These are phyloP conservation scores for Fusarium tuaranense DNA, from an alignment of 2,329 filamentous ascomycete species.

Conservation along the genomic window DNA sequence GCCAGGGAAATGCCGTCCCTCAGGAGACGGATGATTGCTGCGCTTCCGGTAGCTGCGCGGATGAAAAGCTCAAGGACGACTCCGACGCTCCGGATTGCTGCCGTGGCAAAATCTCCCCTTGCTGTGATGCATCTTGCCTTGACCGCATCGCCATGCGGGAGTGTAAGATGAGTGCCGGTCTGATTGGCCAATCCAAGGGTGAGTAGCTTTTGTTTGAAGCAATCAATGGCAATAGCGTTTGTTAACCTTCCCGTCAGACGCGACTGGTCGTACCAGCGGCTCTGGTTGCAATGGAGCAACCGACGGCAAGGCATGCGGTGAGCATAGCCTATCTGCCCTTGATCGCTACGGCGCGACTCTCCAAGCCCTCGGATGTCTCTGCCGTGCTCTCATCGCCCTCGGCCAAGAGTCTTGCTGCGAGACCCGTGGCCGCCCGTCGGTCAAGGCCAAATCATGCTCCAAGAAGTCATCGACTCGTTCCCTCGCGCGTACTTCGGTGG, in stretches of 20 bases:
- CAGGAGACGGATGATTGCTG: neutral
- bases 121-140: constrained; percentile 57
- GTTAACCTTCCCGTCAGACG: neutral
- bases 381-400: constrained; percentile 62
- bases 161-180: constrained; percentile 43
- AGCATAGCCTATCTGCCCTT: constrained; percentile 51
- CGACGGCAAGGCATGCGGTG: constrained; percentile 50
- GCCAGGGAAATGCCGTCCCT: neutral
- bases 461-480: constrained; percentile 35
- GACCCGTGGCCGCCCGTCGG: constrained; percentile 40
- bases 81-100: constrained; percentile 52
- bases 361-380: constrained; percentile 64
- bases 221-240: neutral
- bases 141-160: constrained; percentile 58
- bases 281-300: constrained; percentile 22
- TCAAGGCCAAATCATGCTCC: constrained; percentile 42
- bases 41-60: neutral
- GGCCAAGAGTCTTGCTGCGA: constrained; percentile 65
- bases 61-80: neutral
- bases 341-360: constrained; percentile 57
- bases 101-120: constrained; percentile 53
- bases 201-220: neutral
- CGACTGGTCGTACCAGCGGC: neutral
- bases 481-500: constrained; percentile 36
- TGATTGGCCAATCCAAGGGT: neutral